Evolutionary conservation across 2,329 filamentous ascomycete species (phyloP), one percentile per base, ranked within the genome.

Genomic region (Elsinoe perseae): DNA sequence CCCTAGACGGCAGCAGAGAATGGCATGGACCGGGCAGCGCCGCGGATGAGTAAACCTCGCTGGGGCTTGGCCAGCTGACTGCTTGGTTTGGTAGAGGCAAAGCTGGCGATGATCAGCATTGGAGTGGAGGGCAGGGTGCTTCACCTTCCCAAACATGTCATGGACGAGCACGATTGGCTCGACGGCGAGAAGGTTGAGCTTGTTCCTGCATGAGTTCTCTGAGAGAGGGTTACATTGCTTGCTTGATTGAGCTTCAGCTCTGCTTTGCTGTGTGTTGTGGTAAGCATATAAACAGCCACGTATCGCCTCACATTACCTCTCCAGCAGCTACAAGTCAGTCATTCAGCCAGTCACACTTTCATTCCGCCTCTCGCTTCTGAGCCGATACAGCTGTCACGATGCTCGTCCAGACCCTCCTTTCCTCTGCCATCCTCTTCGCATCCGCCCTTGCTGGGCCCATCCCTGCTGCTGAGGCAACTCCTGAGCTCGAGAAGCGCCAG

Each of bases 391-490:
- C 66, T 65, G 63, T 60, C 32, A 64, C 64, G 62, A 27, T 54
- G 30, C 16, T 44, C 20, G 25, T 50, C 44, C 18, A 5, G 8
- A 63, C 63, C 58, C 30, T 64, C 65, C 28, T 66, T 61, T 56
- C 64, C 46, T 60, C 61, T 48, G 58, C 65, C 54, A 58, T 64
- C 57, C 62, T 69, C 59, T 63, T 64, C 54, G 61, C 63, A 56
- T 59, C 63, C 46, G 57, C 61, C 43, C 20, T 68, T 57, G 64
- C 64, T 42, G 58, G 60, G 27, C 63, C 63, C 16, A 56, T 61
- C 38, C 59, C 69, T 16, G 48, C 48, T 16, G 38, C 38, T 6
- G 48, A 52, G 10, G 48, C 48, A 21, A 34, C 18, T 8, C 27
- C 55, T 2, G 30, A 9, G n/a, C 48, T 52, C 20, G 27, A 23